Evolutionary conservation across 768 basidiomycete species (phyloP), one percentile per base, ranked within the genome.

Genomic region (Clavulina sp.): DNA sequence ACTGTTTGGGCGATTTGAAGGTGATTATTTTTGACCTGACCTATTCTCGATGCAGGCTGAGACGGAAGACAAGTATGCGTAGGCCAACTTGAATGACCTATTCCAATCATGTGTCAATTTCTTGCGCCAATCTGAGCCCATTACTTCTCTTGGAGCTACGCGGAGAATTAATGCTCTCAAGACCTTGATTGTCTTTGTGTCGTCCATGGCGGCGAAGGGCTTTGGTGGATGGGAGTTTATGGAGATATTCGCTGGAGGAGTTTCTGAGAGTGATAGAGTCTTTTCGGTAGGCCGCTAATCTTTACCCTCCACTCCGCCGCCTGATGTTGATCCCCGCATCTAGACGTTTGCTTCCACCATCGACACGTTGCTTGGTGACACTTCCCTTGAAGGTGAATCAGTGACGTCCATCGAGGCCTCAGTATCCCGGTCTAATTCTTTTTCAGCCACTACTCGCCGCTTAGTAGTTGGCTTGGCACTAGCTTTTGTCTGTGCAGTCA

Each of bases 151-250:
- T 47, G 61, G 66, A 19, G 63, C 67, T 48, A 62, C 60, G 49
- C 69, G 66, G 54, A 65, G 61, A 44, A 50, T 54, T 0, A 70
- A 74, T 56, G 73, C 78, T 3, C 55, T 80, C 16, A 69, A 74
- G 56, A 76, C 75, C 1, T 61, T 80, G 32, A 63, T 69, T 0
- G 62, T 76, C 13, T 30, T 76, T 3, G 59, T 73, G 21, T 69
- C 72, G 6, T 66, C 66, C 50, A 60, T 79, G 18, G 64, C 82
- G 49, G 66, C 65, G 33, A 81, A 81, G 63, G 72, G 73, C 50
- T 61, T 76, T 1, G 70, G 75, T 3, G 81, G 81, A 29, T 81
- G 77, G 78, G 81, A 83, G 58, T 70, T 76, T 4, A 83, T 83
- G 80, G 74, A 81, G 36, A 61, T 80, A 23, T 70, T 81, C 41